These are phyloP conservation scores for Colletotrichum tanaceti DNA, from an alignment of 2,329 filamentous ascomycete genomes.

Conservation along the genomic window DNA sequence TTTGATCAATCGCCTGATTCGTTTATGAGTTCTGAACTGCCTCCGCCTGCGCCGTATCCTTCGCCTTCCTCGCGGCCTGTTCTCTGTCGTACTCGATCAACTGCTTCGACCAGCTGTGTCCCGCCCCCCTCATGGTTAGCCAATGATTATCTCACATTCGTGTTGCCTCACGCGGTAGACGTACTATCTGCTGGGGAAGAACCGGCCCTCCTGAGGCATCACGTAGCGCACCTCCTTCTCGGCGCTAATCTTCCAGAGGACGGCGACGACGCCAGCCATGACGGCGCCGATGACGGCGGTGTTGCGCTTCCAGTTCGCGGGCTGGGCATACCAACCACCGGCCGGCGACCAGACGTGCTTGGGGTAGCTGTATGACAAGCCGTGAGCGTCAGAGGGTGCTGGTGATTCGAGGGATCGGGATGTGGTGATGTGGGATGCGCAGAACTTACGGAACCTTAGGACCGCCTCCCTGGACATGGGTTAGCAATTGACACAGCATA, in stretches of 20 bases:
- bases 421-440: conserved; percentile 26
- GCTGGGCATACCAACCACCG: conserved; percentile 97
- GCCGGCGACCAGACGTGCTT: conserved; percentile 99
- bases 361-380: conserved; percentile 75
- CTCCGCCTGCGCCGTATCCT: conserved; percentile 43
- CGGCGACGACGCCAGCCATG: conserved; percentile 74
- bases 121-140: conserved; percentile 34
- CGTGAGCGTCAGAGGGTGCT: conserved; percentile 23
- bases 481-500: conserved; percentile 52
- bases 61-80: conserved; percentile 51
- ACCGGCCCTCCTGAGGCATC: conserved; percentile 81
- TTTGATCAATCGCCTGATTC: conserved; percentile 18
- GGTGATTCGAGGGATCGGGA: conserved; percentile 41
- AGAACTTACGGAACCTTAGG: conserved; percentile 68
- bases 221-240: conserved; percentile 77
- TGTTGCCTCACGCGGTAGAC: conserved; percentile 49
- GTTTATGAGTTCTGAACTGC: conserved; percentile 39
- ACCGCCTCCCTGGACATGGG: conserved; percentile 75
- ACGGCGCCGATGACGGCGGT: conserved; percentile 80
- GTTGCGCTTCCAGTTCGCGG: conserved; percentile 94
- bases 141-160: background rate
- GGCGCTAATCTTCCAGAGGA: conserved; percentile 79
- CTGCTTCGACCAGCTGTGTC: conserved; percentile 58
- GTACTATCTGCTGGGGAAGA: conserved; percentile 87
- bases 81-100: conserved; percentile 59